Base-by-base conservation (phyloP, 345 rosid species). In the Noccaea caerulescens region DNA sequence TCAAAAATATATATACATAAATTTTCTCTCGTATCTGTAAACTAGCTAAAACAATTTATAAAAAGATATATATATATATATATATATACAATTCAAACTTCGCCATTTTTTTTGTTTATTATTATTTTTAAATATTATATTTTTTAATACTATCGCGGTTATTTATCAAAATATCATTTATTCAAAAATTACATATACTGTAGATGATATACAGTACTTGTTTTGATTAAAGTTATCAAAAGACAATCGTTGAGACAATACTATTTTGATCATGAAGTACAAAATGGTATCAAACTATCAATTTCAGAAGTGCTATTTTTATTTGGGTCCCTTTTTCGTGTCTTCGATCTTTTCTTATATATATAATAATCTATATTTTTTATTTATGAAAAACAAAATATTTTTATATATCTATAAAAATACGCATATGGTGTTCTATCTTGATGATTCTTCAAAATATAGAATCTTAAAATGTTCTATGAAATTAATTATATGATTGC, bases 401-500 rank as follows among this genome's bases (percentile, higher is more conserved):
- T 3, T 27, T 27, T 27, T 27, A 27, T 27, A 27, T 27, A 20
- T 1, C 23, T 20, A 27, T 27, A 27, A 34, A 42, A 10, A 51
- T 56, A 8, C 1, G 9, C 8, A 8, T 65, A 39, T 23, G 13
- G 32, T 25, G 44, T 32, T 30, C 46, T 66, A 39, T 39, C 38
- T 50, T 66, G 67, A 50, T 66, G 67, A 50, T 73, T 41, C 45
- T 58, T 33, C 18, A 49, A 49, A 58, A 51, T 46, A 37, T n/a
- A 10, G 39, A 73, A 58, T 66, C 67, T 73, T 33, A 66, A 34
- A 12, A 39, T 37, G 25, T 30, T 67, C 3, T 36, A 42, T 73
- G 45, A 52, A 58, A 42, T 39, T 44, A 41, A 37, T 13, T 58
- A 58, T 42, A 58, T 66, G 78, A 68, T 68, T 75, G 73, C 73